A percentile compares a stretch with the other conserved stretches of the same genome.
Evolutionary conservation across 2,329 filamentous ascomycete species (phyloP).

Genomic region (Diplodia intermedia): DNA sequence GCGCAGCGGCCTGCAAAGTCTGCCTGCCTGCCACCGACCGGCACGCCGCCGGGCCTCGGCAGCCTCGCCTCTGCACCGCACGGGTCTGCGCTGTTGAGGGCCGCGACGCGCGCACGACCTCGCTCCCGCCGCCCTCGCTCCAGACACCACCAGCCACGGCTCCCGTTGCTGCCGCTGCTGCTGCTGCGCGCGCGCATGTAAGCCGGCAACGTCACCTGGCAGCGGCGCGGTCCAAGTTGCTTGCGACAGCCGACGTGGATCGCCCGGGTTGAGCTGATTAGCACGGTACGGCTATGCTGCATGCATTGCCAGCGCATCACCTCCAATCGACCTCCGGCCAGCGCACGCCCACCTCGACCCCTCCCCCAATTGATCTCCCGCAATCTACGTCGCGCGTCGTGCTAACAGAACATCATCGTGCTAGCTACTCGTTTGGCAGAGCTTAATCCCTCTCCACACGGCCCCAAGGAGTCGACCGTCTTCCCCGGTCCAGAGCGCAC

Average conservation of each 20-base stretch:
- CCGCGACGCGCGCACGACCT: slow-evolving; percentile 35
- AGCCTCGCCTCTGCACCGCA: slow-evolving; percentile 19
- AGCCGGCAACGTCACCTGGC: slow-evolving; percentile 25
- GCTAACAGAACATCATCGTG: slow-evolving; percentile 29
- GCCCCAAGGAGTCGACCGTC: slow-evolving; percentile 34
- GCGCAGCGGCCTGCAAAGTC: not conserved
- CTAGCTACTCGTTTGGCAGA: slow-evolving; percentile 45
- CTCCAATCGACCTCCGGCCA: slow-evolving; percentile 50
- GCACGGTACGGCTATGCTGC: slow-evolving; percentile 30
- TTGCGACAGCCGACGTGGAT: slow-evolving; percentile 28
- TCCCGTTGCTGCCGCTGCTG: not conserved
- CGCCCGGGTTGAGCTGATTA: slow-evolving; percentile 20
- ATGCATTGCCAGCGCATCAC: slow-evolving; percentile 54
- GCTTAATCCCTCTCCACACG: slow-evolving; percentile 43
- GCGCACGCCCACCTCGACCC: slow-evolving; percentile 34
- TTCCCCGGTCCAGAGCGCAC: slow-evolving; percentile 23
- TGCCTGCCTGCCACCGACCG: slow-evolving; percentile 6
- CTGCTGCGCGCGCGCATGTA: slow-evolving; percentile 26
- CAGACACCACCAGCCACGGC: slow-evolving; percentile 25
- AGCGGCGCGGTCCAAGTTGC: slow-evolving; percentile 20
- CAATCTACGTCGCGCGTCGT: slow-evolving; percentile 27
- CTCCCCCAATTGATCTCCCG: slow-evolving; percentile 29
- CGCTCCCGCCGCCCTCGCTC: not conserved
- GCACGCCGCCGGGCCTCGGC: slow-evolving; percentile 1
- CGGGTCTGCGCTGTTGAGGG: slow-evolving; percentile 27